phyloP scores from a whole-genome alignment of 495 filamentous ascomycete genomes.

The Penicillium coprophilum region DNA sequence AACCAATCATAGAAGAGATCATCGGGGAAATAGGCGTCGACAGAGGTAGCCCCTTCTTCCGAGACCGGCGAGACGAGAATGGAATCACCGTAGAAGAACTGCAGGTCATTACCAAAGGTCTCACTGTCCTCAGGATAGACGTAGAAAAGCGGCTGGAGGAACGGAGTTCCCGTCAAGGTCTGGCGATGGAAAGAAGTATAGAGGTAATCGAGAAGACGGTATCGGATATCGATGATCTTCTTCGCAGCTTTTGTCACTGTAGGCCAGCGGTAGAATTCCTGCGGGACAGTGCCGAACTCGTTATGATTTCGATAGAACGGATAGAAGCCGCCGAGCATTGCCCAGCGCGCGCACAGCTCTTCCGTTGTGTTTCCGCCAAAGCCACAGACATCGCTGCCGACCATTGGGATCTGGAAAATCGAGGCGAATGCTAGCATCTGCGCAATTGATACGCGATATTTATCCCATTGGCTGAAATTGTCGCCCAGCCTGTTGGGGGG shows the following conservation, averaged over 20 bases:
- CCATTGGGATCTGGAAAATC: conserved; percentile 85
- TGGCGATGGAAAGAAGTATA: conserved; percentile 71
- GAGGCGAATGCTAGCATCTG: conserved; percentile 71
- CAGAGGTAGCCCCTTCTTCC: conserved; percentile 60
- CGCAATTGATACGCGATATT: conserved; percentile 68
- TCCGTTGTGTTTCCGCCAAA: conserved; percentile 72
- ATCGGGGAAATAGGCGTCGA: conserved; percentile 70
- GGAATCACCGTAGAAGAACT: conserved; percentile 71
- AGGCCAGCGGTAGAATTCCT: conserved; percentile 79
- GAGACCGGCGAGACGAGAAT: conserved; percentile 71
- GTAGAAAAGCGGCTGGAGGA: conserved; percentile 67
- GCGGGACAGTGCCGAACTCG: conserved; percentile 46
- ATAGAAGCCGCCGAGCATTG: conserved; percentile 74
- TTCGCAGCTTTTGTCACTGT: conserved; percentile 61
- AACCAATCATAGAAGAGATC: conserved; percentile 77
- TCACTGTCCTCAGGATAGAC: conserved; percentile 66
- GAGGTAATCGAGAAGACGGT: conserved; percentile 74
- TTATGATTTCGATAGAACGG: conserved; percentile 88
- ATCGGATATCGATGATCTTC: conserved; percentile 73
- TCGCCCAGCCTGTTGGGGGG: conserved; percentile 61
- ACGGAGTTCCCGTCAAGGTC: conserved; percentile 60
- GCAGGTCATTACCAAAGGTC: conserved; percentile 56
- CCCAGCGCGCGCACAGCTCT: conserved; percentile 80
- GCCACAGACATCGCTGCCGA: conserved; percentile 81
- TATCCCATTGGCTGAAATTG: conserved; percentile 70